Conservation (phyloP, 2,329 filamentous ascomycete species). For the Aspergillus quadrilineatus region DNA sequence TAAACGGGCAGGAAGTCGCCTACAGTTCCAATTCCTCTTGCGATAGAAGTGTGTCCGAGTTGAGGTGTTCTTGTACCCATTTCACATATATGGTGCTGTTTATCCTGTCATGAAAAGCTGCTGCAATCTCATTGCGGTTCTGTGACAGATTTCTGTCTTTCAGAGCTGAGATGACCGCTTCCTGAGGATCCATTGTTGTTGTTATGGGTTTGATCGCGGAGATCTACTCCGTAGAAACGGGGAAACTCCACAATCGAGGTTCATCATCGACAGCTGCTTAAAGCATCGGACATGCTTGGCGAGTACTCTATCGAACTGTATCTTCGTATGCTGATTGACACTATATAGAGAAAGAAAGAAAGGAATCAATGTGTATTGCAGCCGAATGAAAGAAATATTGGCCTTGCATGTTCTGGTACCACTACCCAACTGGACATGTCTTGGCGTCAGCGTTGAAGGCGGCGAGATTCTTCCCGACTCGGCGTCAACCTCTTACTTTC, state of each 20-base stretch:
- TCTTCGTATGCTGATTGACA: not conserved
- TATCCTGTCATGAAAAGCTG: conserved; percentile 26
- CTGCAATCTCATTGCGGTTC: conserved; percentile 30
- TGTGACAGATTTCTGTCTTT: conserved; percentile 31
- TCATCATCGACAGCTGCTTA: not conserved
- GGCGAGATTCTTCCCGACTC: conserved; percentile 10
- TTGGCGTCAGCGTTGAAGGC: conserved; percentile 16
- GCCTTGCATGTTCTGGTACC: not conserved
- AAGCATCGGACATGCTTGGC: not conserved
- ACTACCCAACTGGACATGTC: not conserved
- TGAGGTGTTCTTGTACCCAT: conserved; percentile 36
- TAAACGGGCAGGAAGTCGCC: not conserved
- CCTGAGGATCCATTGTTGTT: conserved; percentile 20
- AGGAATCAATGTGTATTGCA: not conserved
- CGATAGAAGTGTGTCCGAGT: conserved; percentile 37
- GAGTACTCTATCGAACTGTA: not conserved
- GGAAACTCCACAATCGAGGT: not conserved
- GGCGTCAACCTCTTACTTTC: not conserved
- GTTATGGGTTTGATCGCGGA: conserved; percentile 5
- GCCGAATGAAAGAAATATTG: too few species aligned
- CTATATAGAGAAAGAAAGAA: not conserved
- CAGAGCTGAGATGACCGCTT: conserved; percentile 26
- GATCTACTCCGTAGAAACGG: not conserved
- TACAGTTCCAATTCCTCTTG: conserved; percentile 42
- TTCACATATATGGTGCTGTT: conserved; percentile 22